Evolutionary conservation across 1,284 basidiomycete genomes (phyloP), one percentile per base, ranked within the genome.

Genomic region (Athelia sp.): DNA sequence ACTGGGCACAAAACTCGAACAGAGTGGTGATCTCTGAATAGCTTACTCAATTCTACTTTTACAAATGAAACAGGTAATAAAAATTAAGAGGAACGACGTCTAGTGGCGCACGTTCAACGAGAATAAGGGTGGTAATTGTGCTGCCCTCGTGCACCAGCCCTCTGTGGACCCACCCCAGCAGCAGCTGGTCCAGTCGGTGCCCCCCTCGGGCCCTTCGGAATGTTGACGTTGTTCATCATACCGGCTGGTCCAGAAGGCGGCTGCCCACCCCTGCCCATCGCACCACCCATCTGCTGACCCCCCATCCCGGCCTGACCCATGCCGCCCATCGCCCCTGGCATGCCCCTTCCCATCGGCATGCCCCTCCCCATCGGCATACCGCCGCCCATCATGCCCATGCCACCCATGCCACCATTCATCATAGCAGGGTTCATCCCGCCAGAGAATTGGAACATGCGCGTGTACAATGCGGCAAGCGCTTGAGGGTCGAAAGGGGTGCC

Each of bases 61-160:
- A n/a, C 15, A 40, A 40, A 21, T 6, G 36, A 6, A 40, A 40
- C 15, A 34, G n/a, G 32, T 11, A 34, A 34, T 11, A 34, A 34
- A 40, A 21, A 40, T 8, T 40, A 40, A 40, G 9, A 17, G n/a
- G 19, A 40, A 40, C 19, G 36, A 6, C 8, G 6, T 40, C 36
- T 21, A 40, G 15, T n/a, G 36, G 19, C 15, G 10, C 23, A 22
- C 8, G 18, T 26, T 22, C 23, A 85, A 56, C 87, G 84, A 32
- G 86, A 81, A 57, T 90, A 90, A 1, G 88, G 87, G 59, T 90
- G 88, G 66, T 87, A 90, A 57, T 79, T 79, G 64, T 90, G 87
- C 60, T 85, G 82, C 24, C 85, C 84, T 40, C 87, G 65, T 59
- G 82, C 81, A 1, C 76, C 81, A 14, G 76, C 73, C 54, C 90